These are phyloP conservation scores for Geotrichum fermentans DNA, from an alignment of 1,139 yeast genomes.

Conservation along the genomic window DNA sequence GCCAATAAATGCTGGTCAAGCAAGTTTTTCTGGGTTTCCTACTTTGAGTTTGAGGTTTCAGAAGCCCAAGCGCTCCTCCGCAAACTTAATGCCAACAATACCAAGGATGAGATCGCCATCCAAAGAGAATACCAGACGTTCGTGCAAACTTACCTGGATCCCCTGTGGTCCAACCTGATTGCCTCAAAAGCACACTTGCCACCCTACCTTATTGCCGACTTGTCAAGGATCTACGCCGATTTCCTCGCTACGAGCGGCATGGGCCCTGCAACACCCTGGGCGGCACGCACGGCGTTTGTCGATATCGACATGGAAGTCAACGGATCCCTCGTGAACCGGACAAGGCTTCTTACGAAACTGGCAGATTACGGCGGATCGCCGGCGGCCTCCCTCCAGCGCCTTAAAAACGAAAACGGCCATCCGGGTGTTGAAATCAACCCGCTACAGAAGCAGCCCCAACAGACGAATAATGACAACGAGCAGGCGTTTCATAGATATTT, in stretches of 20 bases:
- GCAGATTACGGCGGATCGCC: slow-evolving; percentile 24
- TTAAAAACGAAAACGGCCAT: slow-evolving; percentile 33
- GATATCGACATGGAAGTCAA: slow-evolving; percentile 37
- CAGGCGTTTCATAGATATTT: slow-evolving; percentile 7
- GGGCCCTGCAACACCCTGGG: slow-evolving; percentile 16
- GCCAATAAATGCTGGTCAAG: slow-evolving; percentile 11
- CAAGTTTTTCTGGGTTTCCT: slow-evolving; percentile 32
- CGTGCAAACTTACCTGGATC: slow-evolving; percentile 18
- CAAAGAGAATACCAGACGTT: slow-evolving; percentile 9
- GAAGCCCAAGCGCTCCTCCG: slow-evolving; percentile 18
- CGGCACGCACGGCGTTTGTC: slow-evolving; percentile 20
- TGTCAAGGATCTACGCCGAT: slow-evolving; percentile 13
- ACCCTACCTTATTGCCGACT: slow-evolving; percentile 12
- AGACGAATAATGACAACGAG: not conserved
- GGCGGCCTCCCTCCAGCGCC: slow-evolving; percentile 23
- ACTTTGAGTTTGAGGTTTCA: slow-evolving; percentile 33
- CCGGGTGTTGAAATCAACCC: slow-evolving; percentile 34
- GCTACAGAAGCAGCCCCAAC: slow-evolving; percentile 15
- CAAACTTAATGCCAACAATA: not conserved
- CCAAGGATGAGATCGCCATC: not conserved
- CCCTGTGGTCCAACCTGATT: slow-evolving; percentile 12
- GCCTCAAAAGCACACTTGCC: slow-evolving; percentile 9
- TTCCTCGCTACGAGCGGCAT: slow-evolving; percentile 2
- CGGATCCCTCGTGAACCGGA: slow-evolving; percentile 34
- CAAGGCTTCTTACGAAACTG: slow-evolving; percentile 25